Base-by-base conservation (phyloP, 1,139 yeast species). In the Magnusiomyces sp. region DNA sequence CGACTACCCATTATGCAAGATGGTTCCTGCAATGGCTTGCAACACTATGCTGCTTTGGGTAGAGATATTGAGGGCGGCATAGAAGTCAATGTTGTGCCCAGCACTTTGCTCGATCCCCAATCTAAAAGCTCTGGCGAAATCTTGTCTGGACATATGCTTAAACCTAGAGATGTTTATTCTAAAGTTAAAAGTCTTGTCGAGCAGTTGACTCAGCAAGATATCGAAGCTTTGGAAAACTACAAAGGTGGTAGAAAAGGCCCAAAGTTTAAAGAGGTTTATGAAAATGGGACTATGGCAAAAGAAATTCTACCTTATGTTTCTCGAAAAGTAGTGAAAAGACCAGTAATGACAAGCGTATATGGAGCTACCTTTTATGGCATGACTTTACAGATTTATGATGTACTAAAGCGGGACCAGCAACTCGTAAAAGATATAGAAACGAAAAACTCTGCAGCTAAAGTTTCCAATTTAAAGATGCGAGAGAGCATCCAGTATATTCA, bases 311-410 rank as follows among this genome's bases (percentile, higher is more conserved):
- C 81, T 48, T 76, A 78, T 58, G 77, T 90, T 51, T 75, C 80
- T 19, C 76, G 97, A 58, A 86, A 86, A 63, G 81, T 88, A 45
- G 95, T 89, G 43, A 90, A 90, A 63, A 95, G 88, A 66, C 87
- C 97, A 0, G 97, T 90, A 16, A 90, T 90, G 97, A 90, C 97
- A 0, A 88, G 86, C 59, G 97, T 90, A 42, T 90, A 90, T 64
- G 97, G 97, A 58, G 97, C 88, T 23, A 90, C 96, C 0, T 83
- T 76, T 62, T 77, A 83, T 55, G 97, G 96, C 16, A 95, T 95
- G 0, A 77, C 83, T 16, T 79, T 79, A 1, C 96, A 90, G 67
- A 84, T 89, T 58, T 49, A 56, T 38, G 55, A 56, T 19, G 62
- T 58, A 50, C 69, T 65, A 58, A 70, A 63, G 57, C 72, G 58